Percentiles rank a stretch among this genome's conserved stretches.
These are phyloP conservation scores for Candida dendrica DNA, from an alignment of 805 yeast genomes.

Conservation along the genomic window DNA sequence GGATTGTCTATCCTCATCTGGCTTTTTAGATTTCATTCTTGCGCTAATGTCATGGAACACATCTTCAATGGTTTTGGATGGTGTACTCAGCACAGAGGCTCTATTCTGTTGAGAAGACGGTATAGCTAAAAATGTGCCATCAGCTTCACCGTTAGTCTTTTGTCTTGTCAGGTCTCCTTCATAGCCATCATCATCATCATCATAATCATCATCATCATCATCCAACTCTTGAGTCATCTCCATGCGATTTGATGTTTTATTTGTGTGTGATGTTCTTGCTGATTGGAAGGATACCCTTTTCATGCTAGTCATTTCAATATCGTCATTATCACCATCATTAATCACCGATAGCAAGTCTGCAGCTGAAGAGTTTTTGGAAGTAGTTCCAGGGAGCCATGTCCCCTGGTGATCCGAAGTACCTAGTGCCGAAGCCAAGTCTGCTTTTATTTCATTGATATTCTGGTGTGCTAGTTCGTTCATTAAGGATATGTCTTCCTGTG, in stretches of 20 bases:
- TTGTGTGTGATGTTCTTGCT: not conserved
- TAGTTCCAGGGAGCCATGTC: slow-evolving; percentile 1
- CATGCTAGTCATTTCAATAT: not conserved
- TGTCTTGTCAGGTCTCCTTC: too few species aligned
- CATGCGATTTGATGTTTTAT: not conserved
- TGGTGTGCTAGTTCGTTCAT: slow-evolving; percentile 1
- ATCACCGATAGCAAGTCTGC: not conserved
- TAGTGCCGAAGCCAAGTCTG: slow-evolving; percentile 2
- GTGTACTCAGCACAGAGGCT: not conserved
- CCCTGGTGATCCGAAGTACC: slow-evolving; percentile 1
- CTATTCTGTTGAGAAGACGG: not conserved
- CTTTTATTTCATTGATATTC: not conserved
- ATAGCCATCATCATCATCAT: too few species aligned
- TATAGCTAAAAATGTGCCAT: too few species aligned
- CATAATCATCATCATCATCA: too few species aligned
- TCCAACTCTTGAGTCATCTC: too few species aligned
- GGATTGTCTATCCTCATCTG: not conserved
- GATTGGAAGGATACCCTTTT: not conserved
- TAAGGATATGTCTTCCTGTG: not conserved
- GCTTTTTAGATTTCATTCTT: slow-evolving; percentile 4
- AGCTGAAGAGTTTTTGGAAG: slow-evolving; percentile 1
- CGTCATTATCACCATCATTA: not conserved
- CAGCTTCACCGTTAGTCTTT: too few species aligned
- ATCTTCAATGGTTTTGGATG: slow-evolving; percentile 1
- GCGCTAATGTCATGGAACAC: not conserved